Percentiles rank a stretch among this genome's conserved stretches.
phyloP scores from a whole-genome alignment of 83 land plant species.

The Picea abies region DNA sequence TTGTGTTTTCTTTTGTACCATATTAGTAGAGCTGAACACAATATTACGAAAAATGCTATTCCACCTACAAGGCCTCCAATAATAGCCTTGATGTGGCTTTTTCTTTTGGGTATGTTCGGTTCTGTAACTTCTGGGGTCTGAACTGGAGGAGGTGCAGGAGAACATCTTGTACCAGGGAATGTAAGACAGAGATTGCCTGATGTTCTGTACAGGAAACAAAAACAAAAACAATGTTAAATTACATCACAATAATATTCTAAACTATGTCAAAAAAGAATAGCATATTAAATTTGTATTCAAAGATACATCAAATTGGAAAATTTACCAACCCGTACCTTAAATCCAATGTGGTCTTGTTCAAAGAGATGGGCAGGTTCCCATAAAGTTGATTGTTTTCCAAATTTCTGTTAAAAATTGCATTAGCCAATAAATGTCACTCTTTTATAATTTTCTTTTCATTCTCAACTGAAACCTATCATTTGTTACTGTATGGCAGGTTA shows the following conservation, averaged over 20 bases:
- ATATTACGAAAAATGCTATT: slow-evolving; percentile 16
- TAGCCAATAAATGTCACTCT: neutral
- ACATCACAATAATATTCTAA: too few species aligned
- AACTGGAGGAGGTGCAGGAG: slow-evolving; percentile 30
- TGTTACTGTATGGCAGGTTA: neutral
- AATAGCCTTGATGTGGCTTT: slow-evolving; percentile 26
- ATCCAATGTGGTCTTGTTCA: slow-evolving; percentile 43
- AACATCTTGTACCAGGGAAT: slow-evolving; percentile 40
- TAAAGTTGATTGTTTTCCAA: slow-evolving; percentile 62
- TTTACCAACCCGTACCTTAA: slow-evolving; percentile 35
- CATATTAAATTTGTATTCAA: neutral
- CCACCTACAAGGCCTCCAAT: slow-evolving; percentile 36
- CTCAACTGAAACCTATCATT: neutral
- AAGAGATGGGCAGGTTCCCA: slow-evolving; percentile 49
- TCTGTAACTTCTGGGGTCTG: slow-evolving; percentile 53
- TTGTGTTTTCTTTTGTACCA: slow-evolving; percentile 23
- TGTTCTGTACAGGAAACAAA: slow-evolving; percentile 37
- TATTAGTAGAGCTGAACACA: slow-evolving; percentile 15
- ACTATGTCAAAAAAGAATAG: neutral
- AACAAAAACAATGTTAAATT: too few species aligned
- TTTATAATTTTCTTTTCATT: neutral
- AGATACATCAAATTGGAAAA: slow-evolving; percentile 1
- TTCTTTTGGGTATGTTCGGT: slow-evolving; percentile 16
- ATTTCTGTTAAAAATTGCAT: slow-evolving; percentile 31
- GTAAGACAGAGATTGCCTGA: slow-evolving; percentile 67